A percentile compares a stretch with the other conserved stretches of the same genome.
Evolutionary conservation across 148 eudicot genomes (phyloP).

Genomic region (Vaccinium vitisidaea): DNA sequence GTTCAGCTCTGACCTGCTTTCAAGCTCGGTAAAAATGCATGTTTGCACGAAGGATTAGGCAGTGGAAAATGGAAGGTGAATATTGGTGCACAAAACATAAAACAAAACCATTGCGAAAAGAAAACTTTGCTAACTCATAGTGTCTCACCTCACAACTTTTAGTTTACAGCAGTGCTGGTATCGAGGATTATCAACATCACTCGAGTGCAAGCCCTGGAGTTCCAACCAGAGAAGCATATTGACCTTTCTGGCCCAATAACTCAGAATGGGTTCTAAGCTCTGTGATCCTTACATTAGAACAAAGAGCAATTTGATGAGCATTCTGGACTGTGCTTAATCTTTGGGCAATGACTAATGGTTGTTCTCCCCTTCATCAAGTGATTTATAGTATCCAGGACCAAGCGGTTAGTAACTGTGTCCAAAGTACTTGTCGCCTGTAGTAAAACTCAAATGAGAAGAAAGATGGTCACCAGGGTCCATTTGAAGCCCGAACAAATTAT

Average conservation of each 20-base stretch:
- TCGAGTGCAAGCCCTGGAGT: conserved; percentile 94
- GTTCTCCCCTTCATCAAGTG: conserved; percentile 94
- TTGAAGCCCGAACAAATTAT: neutral
- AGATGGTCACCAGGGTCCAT: neutral
- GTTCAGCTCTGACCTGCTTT: conserved; percentile 4
- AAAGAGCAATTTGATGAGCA: conserved; percentile 92
- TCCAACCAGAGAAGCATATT: conserved; percentile 85
- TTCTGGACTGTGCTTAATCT: conserved; percentile 96
- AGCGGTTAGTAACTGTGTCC: conserved; percentile 83
- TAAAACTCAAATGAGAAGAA: neutral
- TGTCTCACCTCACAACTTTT: neutral
- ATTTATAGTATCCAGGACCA: conserved; percentile 85
- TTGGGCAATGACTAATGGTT: conserved; percentile 92
- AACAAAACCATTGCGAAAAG: neutral
- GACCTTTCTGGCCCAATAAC: conserved; percentile 63
- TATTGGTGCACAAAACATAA: neutral
- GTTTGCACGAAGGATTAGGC: neutral
- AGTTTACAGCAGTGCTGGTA: neutral
- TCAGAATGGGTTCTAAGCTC: conserved; percentile 61
- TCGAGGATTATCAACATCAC: conserved; percentile 28
- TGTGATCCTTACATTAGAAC: conserved; percentile 76
- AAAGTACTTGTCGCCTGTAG: conserved; percentile 94
- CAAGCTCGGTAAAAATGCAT: conserved; percentile 3
- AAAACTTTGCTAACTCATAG: neutral
- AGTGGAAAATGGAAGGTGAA: neutral